Base-by-base conservation (phyloP, 2,329 filamentous ascomycete species). In the Stachybotrys elegans region DNA sequence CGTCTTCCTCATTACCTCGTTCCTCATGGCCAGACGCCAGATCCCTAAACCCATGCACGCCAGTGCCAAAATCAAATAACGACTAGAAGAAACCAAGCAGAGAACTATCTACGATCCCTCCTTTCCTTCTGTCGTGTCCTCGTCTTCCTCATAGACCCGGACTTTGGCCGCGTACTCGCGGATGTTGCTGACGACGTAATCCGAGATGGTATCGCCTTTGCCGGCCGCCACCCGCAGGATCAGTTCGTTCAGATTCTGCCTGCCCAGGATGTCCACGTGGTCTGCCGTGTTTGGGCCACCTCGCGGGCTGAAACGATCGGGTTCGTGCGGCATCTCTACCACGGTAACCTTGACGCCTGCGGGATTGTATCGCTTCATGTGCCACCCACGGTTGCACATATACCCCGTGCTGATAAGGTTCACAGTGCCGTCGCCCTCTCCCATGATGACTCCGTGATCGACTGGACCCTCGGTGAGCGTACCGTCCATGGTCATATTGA, bases 361-460 rank as follows among this genome's bases (percentile, higher is more conserved):
- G 0, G 93, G 93, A 57, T 98, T 98, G 63, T 94, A 98, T 27
- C 93, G 79, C 65, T 89, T 90, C 65, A 96, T 86, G 46, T 84
- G 83, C 93, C 93, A 98, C 4, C 93, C 93, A 56, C 85, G 89
- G 54, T 89, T 86, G 64, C 93, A 98, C 93, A 98, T 97, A 63
- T 97, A 98, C 3, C 92, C 93, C 1, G 83, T 81, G 54, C 87
- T 94, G 11, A 98, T 69, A n/a, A 98, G 67, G 51, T 91, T 95
- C 34, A 98, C 93, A 0, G 93, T 98, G 2, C 93, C 93, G 55
- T 98, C 93, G 4, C 93, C 93, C 63, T 97, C 93, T 29, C 92
- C 92, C 75, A 96, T 85, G 25, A 95, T 76, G n/a, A 98, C 89
- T 20, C 93, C 93, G 52, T 87, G 93, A 60, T 98, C 91, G 5